Percentiles rank a stretch among this genome's conserved stretches.
phyloP scores from a whole-genome alignment of 192 early-diverging fungal genomes.

The Funneliformis geosporum region DNA sequence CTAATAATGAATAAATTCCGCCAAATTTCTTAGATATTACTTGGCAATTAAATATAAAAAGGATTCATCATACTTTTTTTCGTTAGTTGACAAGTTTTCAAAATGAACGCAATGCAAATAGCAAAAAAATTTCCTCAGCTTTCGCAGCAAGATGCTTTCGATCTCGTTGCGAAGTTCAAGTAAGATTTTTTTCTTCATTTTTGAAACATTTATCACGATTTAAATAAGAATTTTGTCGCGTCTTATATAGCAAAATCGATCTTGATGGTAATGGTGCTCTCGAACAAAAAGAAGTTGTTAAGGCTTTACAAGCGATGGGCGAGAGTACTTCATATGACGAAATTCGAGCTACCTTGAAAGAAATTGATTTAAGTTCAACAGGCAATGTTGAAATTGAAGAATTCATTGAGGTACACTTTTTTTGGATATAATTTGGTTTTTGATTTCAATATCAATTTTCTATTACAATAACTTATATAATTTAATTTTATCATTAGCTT shows the following conservation, averaged over 20 bases:
- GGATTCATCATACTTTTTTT: not conserved
- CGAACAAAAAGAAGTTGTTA: slow-evolving; percentile 66
- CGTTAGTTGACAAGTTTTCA: not conserved
- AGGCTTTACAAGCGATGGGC: slow-evolving; percentile 64
- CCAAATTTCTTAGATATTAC: not conserved
- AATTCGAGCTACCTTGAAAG: slow-evolving; percentile 67
- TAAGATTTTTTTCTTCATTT: slow-evolving; percentile 13
- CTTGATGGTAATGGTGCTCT: slow-evolving; percentile 70
- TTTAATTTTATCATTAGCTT: slow-evolving; percentile 40
- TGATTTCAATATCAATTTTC: not conserved
- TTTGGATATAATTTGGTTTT: not conserved
- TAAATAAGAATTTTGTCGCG: slow-evolving; percentile 25
- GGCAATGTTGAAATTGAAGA: slow-evolving; percentile 78
- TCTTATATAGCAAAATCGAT: slow-evolving; percentile 53
- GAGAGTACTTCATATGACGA: slow-evolving; percentile 73
- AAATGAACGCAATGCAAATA: slow-evolving; percentile 32
- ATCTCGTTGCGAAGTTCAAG: slow-evolving; percentile 30
- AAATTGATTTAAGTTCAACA: slow-evolving; percentile 65
- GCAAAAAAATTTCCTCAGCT: slow-evolving; percentile 31
- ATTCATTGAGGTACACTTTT: slow-evolving; percentile 68
- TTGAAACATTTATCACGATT: not conserved
- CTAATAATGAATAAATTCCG: not conserved
- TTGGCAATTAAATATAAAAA: not conserved
- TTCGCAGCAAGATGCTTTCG: slow-evolving; percentile 27
- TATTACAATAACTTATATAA: not conserved